Conservation (phyloP, 169 alveolate species). For the Babesia ovata region DNA sequence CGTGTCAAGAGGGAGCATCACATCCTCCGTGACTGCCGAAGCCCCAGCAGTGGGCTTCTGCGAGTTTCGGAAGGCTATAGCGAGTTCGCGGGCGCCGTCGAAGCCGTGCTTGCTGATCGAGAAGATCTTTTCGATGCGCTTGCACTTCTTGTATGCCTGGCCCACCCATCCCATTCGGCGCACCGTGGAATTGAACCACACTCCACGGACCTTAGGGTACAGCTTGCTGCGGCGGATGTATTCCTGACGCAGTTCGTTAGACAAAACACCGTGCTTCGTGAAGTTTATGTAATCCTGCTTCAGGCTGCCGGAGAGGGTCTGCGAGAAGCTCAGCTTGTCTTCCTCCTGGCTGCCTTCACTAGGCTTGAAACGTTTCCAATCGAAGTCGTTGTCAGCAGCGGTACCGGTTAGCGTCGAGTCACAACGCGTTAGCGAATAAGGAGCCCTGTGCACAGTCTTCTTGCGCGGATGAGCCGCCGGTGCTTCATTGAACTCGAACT, state of each 20-base stretch:
- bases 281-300: conserved; percentile 15
- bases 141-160: conserved; percentile 83
- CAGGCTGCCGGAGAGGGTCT: not conserved
- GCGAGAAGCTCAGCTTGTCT: not conserved
- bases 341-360: not conserved
- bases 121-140: conserved; percentile 79
- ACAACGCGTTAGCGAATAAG: not conserved
- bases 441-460: not conserved
- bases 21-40: conserved; percentile 8
- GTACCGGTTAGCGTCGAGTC: not conserved
- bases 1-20: conserved; percentile 9
- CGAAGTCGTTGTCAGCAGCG: not conserved
- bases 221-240: conserved; percentile 74
- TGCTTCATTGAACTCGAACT: conserved; percentile 3
- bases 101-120: conserved; percentile 81
- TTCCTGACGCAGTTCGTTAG: conserved; percentile 74
- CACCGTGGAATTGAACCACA: conserved; percentile 82
- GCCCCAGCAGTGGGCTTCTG: conserved; percentile 71
- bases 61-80: conserved; percentile 81
- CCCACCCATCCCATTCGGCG: conserved; percentile 86
- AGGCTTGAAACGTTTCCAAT: not conserved
- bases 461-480: not conserved
- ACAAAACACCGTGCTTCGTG: not conserved
- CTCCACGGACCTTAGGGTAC: conserved; percentile 81
- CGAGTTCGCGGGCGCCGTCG: conserved; percentile 79